Base-by-base conservation (phyloP, 345 rosid species). In the Acer saccharum region DNA sequence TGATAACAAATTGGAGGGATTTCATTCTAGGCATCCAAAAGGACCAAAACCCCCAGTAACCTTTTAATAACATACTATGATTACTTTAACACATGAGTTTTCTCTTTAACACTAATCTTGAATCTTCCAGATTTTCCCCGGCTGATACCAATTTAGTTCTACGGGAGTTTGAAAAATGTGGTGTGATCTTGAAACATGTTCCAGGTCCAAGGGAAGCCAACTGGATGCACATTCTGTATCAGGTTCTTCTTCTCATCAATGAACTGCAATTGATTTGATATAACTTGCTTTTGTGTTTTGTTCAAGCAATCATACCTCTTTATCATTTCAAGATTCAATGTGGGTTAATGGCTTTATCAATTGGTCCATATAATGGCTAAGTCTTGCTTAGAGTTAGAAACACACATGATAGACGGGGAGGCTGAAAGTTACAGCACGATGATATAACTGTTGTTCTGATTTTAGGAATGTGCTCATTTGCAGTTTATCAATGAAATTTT, bases 161-260 rank as follows among this genome's bases (percentile, higher is more conserved):
- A 74, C 82, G 99, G 67, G 99, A 94, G 85, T 94, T 96, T 84
- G 98, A 96, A 76, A 96, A 96, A 81, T 91, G 92, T 57, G 98
- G 98, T 61, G 87, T 91, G 83, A 88, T 94, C 79, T 80, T 96
- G 87, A 96, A 90, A 80, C 98, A 96, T 90, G 86, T 92, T 84
- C 93, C 95, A 61, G 99, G 99, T 68, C 98, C 98, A 73, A 88
- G 95, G 80, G 90, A 91, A 77, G 97, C 99, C 61, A 96, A 96
- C 90, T 94, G 98, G 98, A 92, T 94, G 92, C 91, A 94, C 87
- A 91, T 96, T 78, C 94, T 92, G 10, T 96, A 91, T 83, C 92
- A 84, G 98, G 99, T 95, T 79, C 74, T 67, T 78, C 73, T 76
- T 76, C 69, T 81, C 61, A 75, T 32, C 57, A 20, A 1, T 52